A percentile compares a stretch with the other conserved stretches of the same genome.
Conservation (phyloP, 768 basidiomycete species). For the Scleroderma bovista region DNA sequence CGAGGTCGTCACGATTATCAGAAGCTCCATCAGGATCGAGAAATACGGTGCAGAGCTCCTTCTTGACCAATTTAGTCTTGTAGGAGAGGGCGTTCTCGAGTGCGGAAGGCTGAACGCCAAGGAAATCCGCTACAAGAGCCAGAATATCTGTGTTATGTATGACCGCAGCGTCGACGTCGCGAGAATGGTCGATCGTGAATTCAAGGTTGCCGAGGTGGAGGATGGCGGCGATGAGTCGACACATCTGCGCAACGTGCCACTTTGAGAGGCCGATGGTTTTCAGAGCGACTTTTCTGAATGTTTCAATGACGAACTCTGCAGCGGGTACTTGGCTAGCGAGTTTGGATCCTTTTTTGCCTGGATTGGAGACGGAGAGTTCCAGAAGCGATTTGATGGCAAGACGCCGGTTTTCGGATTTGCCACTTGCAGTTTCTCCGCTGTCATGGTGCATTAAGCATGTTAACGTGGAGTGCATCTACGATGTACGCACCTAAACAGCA, state of each 20-base stretch:
- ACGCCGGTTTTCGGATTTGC: too few species aligned
- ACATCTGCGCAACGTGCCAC: too few species aligned
- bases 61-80: slow-evolving; percentile 91
- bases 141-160: slow-evolving; percentile 82
- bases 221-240: slow-evolving; percentile 92
- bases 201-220: slow-evolving; percentile 95
- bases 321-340: too few species aligned
- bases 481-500: too few species aligned
- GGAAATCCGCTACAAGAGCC: slow-evolving; percentile 83
- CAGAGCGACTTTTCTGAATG: slow-evolving; percentile 90
- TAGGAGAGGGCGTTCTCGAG: slow-evolving; percentile 83
- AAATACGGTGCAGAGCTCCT: slow-evolving; percentile 96
- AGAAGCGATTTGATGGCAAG: too few species aligned
- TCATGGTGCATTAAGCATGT: too few species aligned
- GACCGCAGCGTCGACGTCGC: slow-evolving; percentile 90
- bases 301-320: too few species aligned
- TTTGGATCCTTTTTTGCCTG: too few species aligned
- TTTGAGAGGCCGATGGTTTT: slow-evolving; percentile 93
- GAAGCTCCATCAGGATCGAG: slow-evolving; percentile 92
- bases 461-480: too few species aligned
- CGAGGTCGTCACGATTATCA: slow-evolving; percentile 90
- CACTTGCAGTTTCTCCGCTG: too few species aligned
- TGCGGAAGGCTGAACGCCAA: slow-evolving; percentile 69
- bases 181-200: slow-evolving; percentile 74
- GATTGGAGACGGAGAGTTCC: too few species aligned